A percentile compares a stretch with the other conserved stretches of the same genome.
phyloP scores from a whole-genome alignment of 768 basidiomycete genomes.

The Boletus vinaceobasis region DNA sequence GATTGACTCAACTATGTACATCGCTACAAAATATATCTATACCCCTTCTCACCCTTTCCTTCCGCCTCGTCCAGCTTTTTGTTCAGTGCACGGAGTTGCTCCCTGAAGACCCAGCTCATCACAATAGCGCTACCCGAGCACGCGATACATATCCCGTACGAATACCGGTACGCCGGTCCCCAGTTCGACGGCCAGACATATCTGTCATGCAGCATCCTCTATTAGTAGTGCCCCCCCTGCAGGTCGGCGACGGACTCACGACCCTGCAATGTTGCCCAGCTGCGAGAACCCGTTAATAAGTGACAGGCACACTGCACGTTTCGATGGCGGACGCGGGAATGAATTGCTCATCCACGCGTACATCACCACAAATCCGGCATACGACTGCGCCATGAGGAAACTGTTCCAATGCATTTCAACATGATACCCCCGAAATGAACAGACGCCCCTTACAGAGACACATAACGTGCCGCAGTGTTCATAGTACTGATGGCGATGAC shows the following conservation, averaged over 20 bases:
- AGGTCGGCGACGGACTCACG: constrained; percentile 44
- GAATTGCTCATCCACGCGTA: constrained; percentile 50
- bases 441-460: constrained; percentile 48
- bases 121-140: constrained; percentile 49
- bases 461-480: constrained; percentile 60
- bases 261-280: constrained; percentile 80
- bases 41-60: constrained; percentile 32
- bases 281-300: constrained; percentile 80
- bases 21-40: constrained; percentile 47
- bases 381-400: constrained; percentile 74
- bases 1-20: not conserved
- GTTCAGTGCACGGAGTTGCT: constrained; percentile 43
- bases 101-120: constrained; percentile 47
- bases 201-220: constrained; percentile 26
- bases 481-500: constrained; percentile 62
- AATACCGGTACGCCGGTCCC: constrained; percentile 69
- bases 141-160: constrained; percentile 71
- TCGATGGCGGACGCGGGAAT: constrained; percentile 75
- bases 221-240: not conserved
- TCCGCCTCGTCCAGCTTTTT: constrained; percentile 33
- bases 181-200: constrained; percentile 66
- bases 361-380: constrained; percentile 69
- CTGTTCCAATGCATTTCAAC: constrained; percentile 32
- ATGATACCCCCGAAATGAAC: constrained; percentile 3
- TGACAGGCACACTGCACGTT: constrained; percentile 81